A percentile compares a stretch with the other conserved stretches of the same genome.
phyloP scores from a whole-genome alignment of 116 monocot genomes.

The Posidonia oceanica region DNA sequence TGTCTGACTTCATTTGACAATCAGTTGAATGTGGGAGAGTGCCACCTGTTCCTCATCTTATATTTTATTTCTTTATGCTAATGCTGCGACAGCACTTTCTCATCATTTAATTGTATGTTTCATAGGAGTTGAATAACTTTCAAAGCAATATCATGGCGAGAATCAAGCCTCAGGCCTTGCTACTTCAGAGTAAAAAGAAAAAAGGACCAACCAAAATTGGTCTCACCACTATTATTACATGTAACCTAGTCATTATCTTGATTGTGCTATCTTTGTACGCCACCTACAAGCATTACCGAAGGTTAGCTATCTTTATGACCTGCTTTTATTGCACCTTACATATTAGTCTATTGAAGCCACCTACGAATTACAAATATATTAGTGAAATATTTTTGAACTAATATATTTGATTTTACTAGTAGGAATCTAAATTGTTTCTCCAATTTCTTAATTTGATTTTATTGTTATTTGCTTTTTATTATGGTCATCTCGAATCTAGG shows the following conservation, averaged over 20 bases:
- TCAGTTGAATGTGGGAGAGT: not conserved
- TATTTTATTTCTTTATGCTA: not conserved
- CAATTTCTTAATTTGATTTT: not conserved
- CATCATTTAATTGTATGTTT: not conserved
- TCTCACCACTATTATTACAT: conserved; percentile 48
- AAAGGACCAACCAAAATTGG: conserved; percentile 53
- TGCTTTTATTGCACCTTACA: not conserved
- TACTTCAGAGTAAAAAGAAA: conserved; percentile 82
- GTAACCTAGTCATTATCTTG: conserved; percentile 53
- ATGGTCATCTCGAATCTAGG: not conserved
- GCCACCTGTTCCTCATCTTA: not conserved
- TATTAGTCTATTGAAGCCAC: not conserved
- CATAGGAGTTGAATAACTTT: not conserved
- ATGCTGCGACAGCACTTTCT: not conserved
- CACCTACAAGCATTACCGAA: conserved; percentile 58
- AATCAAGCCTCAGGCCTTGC: conserved; percentile 76
- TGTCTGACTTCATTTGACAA: not conserved
- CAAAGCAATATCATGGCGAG: conserved; percentile 39
- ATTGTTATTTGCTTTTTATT: not conserved
- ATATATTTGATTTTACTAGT: too few relatives aligned
- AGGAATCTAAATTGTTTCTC: not conserved
- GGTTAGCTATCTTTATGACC: conserved; percentile 23
- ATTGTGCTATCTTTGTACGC: conserved; percentile 51
- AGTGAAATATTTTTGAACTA: not conserved
- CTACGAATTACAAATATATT: not conserved